Evolutionary conservation across 768 basidiomycete species (phyloP), one percentile per base, ranked within the genome.

Genomic region (Roridomyces roridus): DNA sequence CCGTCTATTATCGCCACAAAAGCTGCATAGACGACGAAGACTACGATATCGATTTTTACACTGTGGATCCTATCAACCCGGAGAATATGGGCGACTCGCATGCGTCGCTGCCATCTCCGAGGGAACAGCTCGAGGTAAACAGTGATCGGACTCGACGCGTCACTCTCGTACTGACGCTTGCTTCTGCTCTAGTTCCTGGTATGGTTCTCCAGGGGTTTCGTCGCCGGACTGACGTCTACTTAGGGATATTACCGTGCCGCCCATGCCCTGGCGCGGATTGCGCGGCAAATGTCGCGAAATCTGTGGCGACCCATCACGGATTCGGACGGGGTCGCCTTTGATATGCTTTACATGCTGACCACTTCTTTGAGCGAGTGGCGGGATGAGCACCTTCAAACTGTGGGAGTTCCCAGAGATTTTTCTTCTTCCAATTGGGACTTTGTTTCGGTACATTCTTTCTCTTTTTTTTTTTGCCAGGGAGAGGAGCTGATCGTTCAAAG

Each of bases 361-460:
- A 72, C 76, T 17, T 74, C 81, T 11, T 81, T 93, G 21, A 74
- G 77, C 48, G 77, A 83, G 42, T 96, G 94, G 94, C 80, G 89
- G 57, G 87, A 89, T 26, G 76, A 86, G 34, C 88, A 89, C 66
- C 80, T 97, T 31, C 80, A 80, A 37, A 79, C 82, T 42, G 92
- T 96, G 25, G 94, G 95, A 23, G 94, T 96, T 35, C 94, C 95
- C 10, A 85, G 82, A 50, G 89, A 91, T 68, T 91, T 93, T 70
- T 86, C 88, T 70, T 86, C 88, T 51, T 84, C 85, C 1, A 85
- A 88, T 57, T 96, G 95, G 94, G 93, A 97, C 65, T 98, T 96
- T 65, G 86, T 95, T 41, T 81, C 82, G 60, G 82, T 82, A 55
- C 55, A 31, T 28, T 37, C 23, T 15, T 1, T 11, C 28, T 23